Percentiles rank a stretch among this genome's conserved stretches.
Evolutionary conservation across 495 filamentous ascomycete genomes (phyloP).

Genomic region (Xylaria scruposa): DNA sequence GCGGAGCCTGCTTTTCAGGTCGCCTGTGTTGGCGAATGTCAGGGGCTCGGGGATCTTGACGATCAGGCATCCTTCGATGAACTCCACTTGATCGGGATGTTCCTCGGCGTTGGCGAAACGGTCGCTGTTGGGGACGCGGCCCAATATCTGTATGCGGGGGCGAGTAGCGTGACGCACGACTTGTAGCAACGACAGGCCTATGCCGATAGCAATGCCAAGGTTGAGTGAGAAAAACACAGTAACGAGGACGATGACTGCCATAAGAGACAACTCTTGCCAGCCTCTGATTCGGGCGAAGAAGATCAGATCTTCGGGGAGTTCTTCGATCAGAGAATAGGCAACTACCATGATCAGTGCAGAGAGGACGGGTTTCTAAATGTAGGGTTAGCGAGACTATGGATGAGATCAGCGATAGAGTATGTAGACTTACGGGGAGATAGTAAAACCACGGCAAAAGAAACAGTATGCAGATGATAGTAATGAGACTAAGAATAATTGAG

Average conservation of each 20-base stretch:
- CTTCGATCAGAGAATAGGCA: conserved; percentile 92
- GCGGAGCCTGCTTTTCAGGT: conserved; percentile 81
- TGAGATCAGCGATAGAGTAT: background rate
- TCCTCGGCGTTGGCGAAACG: conserved; percentile 90
- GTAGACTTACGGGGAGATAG: conserved; percentile 79
- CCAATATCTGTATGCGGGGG: conserved; percentile 95
- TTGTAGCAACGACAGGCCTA: conserved; percentile 85
- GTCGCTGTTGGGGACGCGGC: conserved; percentile 80
- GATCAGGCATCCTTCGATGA: conserved; percentile 89
- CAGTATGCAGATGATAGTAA: conserved; percentile 79
- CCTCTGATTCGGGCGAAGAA: conserved; percentile 91
- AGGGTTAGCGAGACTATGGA: conserved; percentile 35
- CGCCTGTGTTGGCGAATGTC: conserved; percentile 96
- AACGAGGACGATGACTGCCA: conserved; percentile 84
- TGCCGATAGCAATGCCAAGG: conserved; percentile 86
- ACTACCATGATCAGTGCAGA: conserved; percentile 96
- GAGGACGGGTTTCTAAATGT: conserved; percentile 84
- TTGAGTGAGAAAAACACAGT: conserved; percentile 94
- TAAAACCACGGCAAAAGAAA: conserved; percentile 91
- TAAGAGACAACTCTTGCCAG: conserved; percentile 82
- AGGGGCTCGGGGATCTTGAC: conserved; percentile 97
- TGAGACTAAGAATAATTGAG: conserved; percentile 79
- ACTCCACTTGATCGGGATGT: conserved; percentile 76
- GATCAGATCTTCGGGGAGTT: conserved; percentile 85
- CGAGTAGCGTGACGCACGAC: conserved; percentile 89